These are phyloP conservation scores for Microdochium trichocladiopsis DNA, from an alignment of 2,329 filamentous ascomycete genomes.

Conservation along the genomic window DNA sequence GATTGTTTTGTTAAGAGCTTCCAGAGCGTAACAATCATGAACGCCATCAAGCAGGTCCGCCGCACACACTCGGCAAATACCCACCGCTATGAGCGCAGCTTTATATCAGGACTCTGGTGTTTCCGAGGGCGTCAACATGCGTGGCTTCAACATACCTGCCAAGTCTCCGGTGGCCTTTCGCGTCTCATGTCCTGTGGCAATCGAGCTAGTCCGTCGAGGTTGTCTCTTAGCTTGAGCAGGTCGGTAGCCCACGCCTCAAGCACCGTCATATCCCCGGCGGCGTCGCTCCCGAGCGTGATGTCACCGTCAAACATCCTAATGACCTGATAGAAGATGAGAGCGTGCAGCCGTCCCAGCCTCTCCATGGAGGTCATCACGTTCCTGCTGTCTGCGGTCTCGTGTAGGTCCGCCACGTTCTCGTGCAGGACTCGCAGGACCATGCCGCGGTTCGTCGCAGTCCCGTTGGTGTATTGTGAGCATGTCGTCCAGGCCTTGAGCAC, in stretches of 20 bases:
- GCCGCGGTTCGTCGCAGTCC: conserved; percentile 26
- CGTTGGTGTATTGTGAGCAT: conserved; percentile 28
- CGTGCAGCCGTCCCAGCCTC: conserved; percentile 35
- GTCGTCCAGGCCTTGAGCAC: conserved; percentile 32
- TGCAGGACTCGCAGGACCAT: conserved; percentile 31
- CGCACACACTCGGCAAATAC: conserved; percentile 33
- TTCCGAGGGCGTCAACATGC: no score
- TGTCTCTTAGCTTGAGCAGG: conserved; percentile 21
- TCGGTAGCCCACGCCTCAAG: conserved; percentile 28
- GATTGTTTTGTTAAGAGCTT: not conserved
- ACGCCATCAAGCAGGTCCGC: conserved; percentile 25
- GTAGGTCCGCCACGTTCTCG: conserved; percentile 28
- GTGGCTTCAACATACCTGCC: conserved; percentile 26
- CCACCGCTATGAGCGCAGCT: no score
- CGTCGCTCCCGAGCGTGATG: conserved; percentile 28
- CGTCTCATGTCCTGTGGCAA: conserved; percentile 9
- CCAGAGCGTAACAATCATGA: not conserved
- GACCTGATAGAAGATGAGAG: conserved; percentile 30
- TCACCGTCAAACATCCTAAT: conserved; percentile 38
- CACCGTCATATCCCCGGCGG: conserved; percentile 28
- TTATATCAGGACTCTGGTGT: no score
- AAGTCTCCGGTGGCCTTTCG: conserved; percentile 27
- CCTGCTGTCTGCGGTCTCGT: conserved; percentile 21
- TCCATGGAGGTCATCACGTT: conserved; percentile 19
- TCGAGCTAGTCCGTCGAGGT: conserved; percentile 21